Evolutionary conservation across 495 filamentous ascomycete species (phyloP).

Genomic region (Penicillium bovifimosum): DNA sequence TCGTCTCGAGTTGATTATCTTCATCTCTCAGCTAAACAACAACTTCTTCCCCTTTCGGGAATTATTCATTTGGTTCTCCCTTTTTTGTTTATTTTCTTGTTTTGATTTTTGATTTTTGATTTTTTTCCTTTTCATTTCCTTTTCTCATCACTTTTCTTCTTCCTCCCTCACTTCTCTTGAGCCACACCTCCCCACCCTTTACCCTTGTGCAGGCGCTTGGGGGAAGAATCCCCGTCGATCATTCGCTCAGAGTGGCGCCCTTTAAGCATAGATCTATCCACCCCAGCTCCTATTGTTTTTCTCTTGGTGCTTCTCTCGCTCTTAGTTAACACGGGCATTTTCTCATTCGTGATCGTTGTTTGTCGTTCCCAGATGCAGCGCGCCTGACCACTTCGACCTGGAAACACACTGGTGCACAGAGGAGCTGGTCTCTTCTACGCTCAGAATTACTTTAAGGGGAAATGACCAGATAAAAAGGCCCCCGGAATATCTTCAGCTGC

Average conservation of each 20-base stretch:
- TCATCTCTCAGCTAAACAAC: neutral
- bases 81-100: neutral
- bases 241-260: conserved; percentile 18
- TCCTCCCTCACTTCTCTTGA: conserved; percentile 4
- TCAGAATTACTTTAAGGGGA: conserved; percentile 12
- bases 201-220: conserved; percentile 17
- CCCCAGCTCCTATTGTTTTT: neutral
- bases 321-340: neutral
- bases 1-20: neutral
- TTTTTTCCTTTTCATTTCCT: neutral
- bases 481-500: conserved; percentile 5
- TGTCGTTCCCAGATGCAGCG: conserved; percentile 17
- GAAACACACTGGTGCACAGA: conserved; percentile 30
- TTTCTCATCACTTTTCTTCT: neutral
- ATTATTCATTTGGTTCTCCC: neutral
- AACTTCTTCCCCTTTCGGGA: neutral
- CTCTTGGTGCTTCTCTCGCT: neutral
- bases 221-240: conserved; percentile 17
- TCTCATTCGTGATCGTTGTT: neutral
- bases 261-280: conserved; percentile 20
- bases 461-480: conserved; percentile 24
- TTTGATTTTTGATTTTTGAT: neutral
- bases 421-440: conserved; percentile 40
- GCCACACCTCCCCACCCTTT: neutral
- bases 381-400: conserved; percentile 19